A percentile compares a stretch with the other conserved stretches of the same genome.
phyloP scores from a whole-genome alignment of 768 basidiomycete species.

The Paxillus ammoniavirescens region DNA sequence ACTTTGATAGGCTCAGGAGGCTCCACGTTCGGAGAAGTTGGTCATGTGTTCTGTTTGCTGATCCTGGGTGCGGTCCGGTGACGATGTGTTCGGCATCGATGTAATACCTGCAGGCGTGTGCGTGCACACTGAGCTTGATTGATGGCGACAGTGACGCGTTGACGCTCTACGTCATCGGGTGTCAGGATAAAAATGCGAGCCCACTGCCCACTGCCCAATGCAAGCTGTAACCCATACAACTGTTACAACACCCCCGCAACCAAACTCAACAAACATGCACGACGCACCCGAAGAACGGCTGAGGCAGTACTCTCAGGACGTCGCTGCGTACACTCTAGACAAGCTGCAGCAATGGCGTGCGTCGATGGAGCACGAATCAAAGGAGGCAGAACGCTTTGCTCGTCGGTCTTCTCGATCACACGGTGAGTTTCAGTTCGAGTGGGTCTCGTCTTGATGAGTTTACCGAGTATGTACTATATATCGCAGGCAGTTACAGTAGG shows the following conservation, averaged over 20 bases:
- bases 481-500: neutral
- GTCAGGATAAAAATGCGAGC: too few relatives aligned
- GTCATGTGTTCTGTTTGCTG: too few relatives aligned
- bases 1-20: neutral
- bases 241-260: too few relatives aligned
- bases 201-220: too few relatives aligned
- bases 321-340: constrained; percentile 47
- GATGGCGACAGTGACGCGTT: too few relatives aligned
- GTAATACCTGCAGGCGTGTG: too few relatives aligned
- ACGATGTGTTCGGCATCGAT: too few relatives aligned
- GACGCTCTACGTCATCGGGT: too few relatives aligned
- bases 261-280: constrained; percentile 21
- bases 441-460: too few relatives aligned
- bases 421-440: neutral
- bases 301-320: constrained; percentile 44
- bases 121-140: too few relatives aligned
- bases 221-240: neutral
- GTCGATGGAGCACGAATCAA: neutral
- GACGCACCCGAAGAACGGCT: constrained; percentile 28
- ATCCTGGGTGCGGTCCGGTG: too few relatives aligned
- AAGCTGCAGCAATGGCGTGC: constrained; percentile 32
- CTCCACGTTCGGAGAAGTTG: neutral
- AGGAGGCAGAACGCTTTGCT: neutral
- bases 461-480: too few relatives aligned
- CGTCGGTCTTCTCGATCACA: neutral